Evolutionary conservation across 2,329 filamentous ascomycete genomes (phyloP).

Genomic region (Aureobasidium uvarum): DNA sequence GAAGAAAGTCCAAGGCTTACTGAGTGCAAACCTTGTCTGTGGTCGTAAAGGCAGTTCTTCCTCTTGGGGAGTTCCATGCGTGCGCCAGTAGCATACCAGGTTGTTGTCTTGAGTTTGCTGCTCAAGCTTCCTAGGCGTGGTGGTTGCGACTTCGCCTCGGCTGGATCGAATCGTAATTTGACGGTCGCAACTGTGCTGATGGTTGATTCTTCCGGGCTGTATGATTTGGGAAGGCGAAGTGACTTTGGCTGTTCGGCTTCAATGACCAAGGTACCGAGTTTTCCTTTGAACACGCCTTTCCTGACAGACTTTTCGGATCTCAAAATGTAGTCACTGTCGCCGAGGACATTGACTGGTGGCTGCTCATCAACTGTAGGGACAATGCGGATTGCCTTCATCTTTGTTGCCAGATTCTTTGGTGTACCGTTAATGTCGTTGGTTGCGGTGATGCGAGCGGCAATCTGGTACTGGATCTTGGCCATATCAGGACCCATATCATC

Average conservation of each 20-base stretch:
- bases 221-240: slow-evolving; percentile 50
- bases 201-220: slow-evolving; percentile 40
- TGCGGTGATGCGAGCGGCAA: slow-evolving; percentile 42
- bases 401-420: slow-evolving; percentile 47
- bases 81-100: slow-evolving; percentile 56
- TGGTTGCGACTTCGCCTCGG: slow-evolving; percentile 49
- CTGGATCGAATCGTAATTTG: slow-evolving; percentile 61
- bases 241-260: slow-evolving; percentile 59
- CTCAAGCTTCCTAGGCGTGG: slow-evolving; percentile 54
- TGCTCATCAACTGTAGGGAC: slow-evolving; percentile 59
- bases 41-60: slow-evolving; percentile 44
- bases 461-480: slow-evolving; percentile 58
- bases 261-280: slow-evolving; percentile 57
- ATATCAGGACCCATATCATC: slow-evolving; percentile 65
- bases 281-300: slow-evolving; percentile 60
- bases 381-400: slow-evolving; percentile 57
- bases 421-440: slow-evolving; percentile 47
- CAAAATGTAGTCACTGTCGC: slow-evolving; percentile 50
- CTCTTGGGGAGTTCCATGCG: slow-evolving; percentile 52
- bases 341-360: slow-evolving; percentile 56
- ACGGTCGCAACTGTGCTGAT: slow-evolving; percentile 57
- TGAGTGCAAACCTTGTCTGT: slow-evolving; percentile 53
- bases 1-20: slow-evolving; percentile 55
- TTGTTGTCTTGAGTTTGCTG: slow-evolving; percentile 57
- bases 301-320: slow-evolving; percentile 60